Evolutionary conservation across 257 asterid species (phyloP).

Genomic region (Solanum pennellii): DNA sequence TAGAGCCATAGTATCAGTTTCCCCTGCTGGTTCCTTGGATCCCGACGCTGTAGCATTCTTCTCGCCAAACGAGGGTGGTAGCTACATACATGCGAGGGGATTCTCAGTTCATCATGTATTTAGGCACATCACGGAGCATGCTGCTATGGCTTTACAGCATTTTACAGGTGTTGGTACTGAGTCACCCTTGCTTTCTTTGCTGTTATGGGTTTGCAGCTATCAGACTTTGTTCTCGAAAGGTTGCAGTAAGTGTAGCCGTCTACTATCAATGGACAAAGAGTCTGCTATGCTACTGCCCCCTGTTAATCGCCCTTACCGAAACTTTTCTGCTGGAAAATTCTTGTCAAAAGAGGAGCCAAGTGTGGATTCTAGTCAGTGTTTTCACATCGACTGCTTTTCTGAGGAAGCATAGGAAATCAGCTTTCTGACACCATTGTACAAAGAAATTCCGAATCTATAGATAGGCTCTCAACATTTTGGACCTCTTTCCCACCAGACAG

Average conservation of each 20-base stretch:
- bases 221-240: conserved; percentile 50
- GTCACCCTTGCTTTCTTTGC: conserved; percentile 34
- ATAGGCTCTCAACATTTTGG: not conserved
- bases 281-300: conserved; percentile 69
- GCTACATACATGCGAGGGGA: conserved; percentile 71
- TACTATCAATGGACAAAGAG: conserved; percentile 74
- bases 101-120: conserved; percentile 59
- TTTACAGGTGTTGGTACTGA: conserved; percentile 41
- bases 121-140: conserved; percentile 77
- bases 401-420: conserved; percentile 27
- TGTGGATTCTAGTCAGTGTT: conserved; percentile 30
- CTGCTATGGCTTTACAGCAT: conserved; percentile 82
- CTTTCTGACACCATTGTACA: not conserved
- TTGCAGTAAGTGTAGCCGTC: conserved; percentile 87
- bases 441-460: not conserved
- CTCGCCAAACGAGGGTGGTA: conserved; percentile 98
- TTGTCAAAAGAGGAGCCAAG: conserved; percentile 16
- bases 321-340: conserved; percentile 17
- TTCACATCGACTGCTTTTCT: conserved; percentile 62
- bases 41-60: conserved; percentile 88
- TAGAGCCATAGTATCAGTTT: conserved; percentile 76
- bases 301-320: conserved; percentile 52
- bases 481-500: not conserved
- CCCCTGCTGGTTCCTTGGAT: conserved; percentile 77
- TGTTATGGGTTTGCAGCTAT: conserved; percentile 90